These are phyloP conservation scores for Phyllostachys edulis DNA, from an alignment of 176 grass and related monocot genomes.

Conservation along the genomic window DNA sequence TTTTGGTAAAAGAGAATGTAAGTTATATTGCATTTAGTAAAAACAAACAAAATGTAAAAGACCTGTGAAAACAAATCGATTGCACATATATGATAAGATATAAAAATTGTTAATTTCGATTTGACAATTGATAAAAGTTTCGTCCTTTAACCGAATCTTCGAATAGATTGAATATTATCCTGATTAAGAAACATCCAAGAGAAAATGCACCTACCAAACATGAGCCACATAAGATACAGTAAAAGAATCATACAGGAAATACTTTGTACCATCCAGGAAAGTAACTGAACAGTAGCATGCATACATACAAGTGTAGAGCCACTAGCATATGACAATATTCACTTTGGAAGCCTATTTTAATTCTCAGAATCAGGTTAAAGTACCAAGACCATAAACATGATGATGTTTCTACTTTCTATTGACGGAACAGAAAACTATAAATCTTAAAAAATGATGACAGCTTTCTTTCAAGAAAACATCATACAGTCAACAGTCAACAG, in stretches of 20 bases:
- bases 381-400: conserved; percentile 2
- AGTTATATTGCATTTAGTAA: neutral
- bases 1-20: neutral
- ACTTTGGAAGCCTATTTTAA: conserved; percentile 19
- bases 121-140: neutral
- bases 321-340: neutral
- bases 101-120: neutral
- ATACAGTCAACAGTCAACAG: neutral
- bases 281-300: neutral
- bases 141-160: neutral
- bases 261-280: neutral
- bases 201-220: conserved; percentile 11
- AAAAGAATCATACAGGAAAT: neutral
- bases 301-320: neutral
- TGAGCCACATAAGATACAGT: neutral
- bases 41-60: neutral
- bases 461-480: neutral
- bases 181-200: neutral
- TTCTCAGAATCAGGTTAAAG: neutral
- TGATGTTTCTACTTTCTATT: neutral
- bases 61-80: neutral
- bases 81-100: conserved; percentile 1
- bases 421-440: conserved; percentile 10
- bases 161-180: neutral
- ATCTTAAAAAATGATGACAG: neutral